phyloP scores from a whole-genome alignment of 352 stramenopile species.

The Globisporangium splendens region DNA sequence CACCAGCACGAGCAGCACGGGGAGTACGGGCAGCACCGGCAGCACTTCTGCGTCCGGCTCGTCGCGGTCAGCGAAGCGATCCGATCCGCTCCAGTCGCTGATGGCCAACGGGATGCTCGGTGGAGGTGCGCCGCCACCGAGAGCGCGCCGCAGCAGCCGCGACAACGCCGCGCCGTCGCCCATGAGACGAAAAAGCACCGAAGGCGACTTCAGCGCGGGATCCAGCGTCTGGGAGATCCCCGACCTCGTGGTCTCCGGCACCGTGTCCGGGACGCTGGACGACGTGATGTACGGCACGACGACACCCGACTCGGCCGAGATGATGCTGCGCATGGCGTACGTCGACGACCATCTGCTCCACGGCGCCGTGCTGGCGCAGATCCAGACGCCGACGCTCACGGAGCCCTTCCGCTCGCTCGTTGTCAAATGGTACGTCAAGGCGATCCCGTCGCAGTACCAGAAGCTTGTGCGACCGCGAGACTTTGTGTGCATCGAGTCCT shows the following conservation, averaged over 20 bases:
- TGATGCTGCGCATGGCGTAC: slow-evolving; percentile 18
- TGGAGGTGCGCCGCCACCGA: too few species aligned
- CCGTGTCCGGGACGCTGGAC: slow-evolving; percentile 11
- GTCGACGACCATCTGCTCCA: slow-evolving; percentile 16
- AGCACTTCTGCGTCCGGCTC: too few species aligned
- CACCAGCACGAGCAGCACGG: slow-evolving; percentile 1
- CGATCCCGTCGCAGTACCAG: slow-evolving; percentile 4
- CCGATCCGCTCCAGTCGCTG: too few species aligned
- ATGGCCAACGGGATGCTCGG: too few species aligned
- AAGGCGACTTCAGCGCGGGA: not conserved
- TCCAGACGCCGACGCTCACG: slow-evolving; percentile 7
- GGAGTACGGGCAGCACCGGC: not conserved
- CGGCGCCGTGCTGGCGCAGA: slow-evolving; percentile 10
- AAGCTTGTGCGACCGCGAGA: slow-evolving; percentile 11
- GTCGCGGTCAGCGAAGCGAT: too few species aligned
- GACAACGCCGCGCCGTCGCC: too few species aligned
- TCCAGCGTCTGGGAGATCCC: slow-evolving; percentile 10
- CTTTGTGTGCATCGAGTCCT: slow-evolving; percentile 18
- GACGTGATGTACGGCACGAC: slow-evolving; percentile 18
- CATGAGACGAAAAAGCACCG: not conserved
- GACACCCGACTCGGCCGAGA: slow-evolving; percentile 14
- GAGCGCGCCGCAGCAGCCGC: too few species aligned
- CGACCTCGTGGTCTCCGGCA: slow-evolving; percentile 14
- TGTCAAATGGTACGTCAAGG: slow-evolving; percentile 20
- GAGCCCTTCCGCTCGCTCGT: slow-evolving; percentile 19